These are phyloP conservation scores for Clitocybe nebularis DNA, from an alignment of 1,284 basidiomycete genomes.

Conservation along the genomic window DNA sequence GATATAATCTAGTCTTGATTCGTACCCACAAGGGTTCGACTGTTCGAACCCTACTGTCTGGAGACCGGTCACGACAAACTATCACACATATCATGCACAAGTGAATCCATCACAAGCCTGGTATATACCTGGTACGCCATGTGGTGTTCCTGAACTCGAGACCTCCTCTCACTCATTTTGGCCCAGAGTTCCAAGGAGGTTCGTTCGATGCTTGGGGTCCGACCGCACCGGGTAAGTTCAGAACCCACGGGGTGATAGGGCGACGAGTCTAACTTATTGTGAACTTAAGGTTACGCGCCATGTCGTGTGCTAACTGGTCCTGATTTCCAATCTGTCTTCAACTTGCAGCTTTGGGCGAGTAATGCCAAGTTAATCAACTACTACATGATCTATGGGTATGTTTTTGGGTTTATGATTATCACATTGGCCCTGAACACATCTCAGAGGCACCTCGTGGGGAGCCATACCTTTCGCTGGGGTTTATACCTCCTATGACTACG, in stretches of 20 bases:
- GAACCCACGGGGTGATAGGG: background rate
- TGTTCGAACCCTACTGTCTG: constrained; percentile 63
- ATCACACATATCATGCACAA: constrained; percentile 53
- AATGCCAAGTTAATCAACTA: constrained; percentile 76
- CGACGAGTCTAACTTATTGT: background rate
- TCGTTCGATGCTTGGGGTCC: constrained; percentile 75
- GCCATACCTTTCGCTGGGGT: constrained; percentile 61
- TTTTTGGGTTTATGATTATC: background rate
- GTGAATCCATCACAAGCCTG: constrained; percentile 58
- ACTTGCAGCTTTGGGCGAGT: constrained; percentile 69
- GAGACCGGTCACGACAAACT: constrained; percentile 53
- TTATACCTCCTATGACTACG: constrained; percentile 71
- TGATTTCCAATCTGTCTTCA: constrained; percentile 72
- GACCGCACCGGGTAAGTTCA: constrained; percentile 45
- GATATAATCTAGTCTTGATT: constrained; percentile 41
- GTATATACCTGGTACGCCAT: constrained; percentile 54
- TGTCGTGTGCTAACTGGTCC: constrained; percentile 58
- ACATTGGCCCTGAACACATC: constrained; percentile 4
- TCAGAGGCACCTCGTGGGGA: constrained; percentile 77
- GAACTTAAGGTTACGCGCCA: constrained; percentile 33
- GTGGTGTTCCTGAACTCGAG: background rate
- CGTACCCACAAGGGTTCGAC: constrained; percentile 72
- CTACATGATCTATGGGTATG: constrained; percentile 76
- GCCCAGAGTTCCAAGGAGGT: constrained; percentile 62
- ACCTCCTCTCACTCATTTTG: background rate